Percentiles rank a stretch among this genome's conserved stretches.
Conservation (phyloP, 805 yeast species). For the Candida suzukii region DNA sequence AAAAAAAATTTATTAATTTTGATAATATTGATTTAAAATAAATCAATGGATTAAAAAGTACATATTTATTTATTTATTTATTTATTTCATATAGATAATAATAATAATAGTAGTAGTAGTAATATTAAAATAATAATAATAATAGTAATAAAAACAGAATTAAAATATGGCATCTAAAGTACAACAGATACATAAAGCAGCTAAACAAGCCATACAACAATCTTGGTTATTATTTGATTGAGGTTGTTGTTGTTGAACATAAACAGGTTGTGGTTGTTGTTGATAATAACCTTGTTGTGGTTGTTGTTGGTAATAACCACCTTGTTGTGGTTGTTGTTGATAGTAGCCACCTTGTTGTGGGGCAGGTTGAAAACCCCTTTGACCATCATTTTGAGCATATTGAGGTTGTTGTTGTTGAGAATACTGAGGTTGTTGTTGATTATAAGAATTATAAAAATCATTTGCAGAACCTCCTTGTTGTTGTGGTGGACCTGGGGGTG, state of each 20-base stretch:
- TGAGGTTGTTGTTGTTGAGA: slow-evolving; percentile 1
- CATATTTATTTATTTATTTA: no score
- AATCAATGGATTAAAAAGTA: no score
- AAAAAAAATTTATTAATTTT: not conserved
- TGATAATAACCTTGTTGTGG: slow-evolving; percentile 28
- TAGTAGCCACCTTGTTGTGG: not conserved
- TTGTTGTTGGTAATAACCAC: slow-evolving; percentile 10
- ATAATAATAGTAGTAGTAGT: not conserved
- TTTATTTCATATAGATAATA: not conserved
- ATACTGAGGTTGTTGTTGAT: not conserved
- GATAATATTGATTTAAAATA: no score
- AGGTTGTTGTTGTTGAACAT: slow-evolving; percentile 46
- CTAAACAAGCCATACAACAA: slow-evolving; percentile 47
- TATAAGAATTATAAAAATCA: slow-evolving; percentile 8
- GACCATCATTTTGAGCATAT: not conserved
- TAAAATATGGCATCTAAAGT: slow-evolving; percentile 44
- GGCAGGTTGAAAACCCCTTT: not conserved
- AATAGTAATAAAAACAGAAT: slow-evolving; percentile 1
- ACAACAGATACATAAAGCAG: slow-evolving; percentile 49
- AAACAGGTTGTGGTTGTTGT: slow-evolving; percentile 43
- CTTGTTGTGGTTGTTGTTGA: slow-evolving; percentile 3
- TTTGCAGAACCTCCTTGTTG: slow-evolving; percentile 6
- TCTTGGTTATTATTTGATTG: slow-evolving; percentile 28
- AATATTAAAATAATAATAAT: not conserved
- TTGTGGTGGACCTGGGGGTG: slow-evolving; percentile 7